A percentile compares a stretch with the other conserved stretches of the same genome.
These are phyloP conservation scores for Suillus decipiens DNA, from an alignment of 768 basidiomycete species.

Conservation along the genomic window DNA sequence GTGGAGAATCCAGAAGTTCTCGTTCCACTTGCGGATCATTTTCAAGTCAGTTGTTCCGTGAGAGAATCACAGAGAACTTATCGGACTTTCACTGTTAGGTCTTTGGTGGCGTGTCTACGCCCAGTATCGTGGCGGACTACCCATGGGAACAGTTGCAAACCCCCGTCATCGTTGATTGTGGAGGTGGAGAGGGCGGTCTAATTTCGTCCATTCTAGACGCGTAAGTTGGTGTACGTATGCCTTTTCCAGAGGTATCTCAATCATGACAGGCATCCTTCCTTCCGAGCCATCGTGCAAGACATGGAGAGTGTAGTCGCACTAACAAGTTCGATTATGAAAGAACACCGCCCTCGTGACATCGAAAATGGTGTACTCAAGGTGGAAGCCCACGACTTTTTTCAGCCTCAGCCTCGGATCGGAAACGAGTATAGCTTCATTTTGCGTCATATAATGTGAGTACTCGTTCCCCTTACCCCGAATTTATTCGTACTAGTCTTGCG, in stretches of 20 bases:
- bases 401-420: too few relatives aligned
- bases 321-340: too few relatives aligned
- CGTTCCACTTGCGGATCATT: too few relatives aligned
- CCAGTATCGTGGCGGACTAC: constrained; percentile 42
- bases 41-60: neutral
- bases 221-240: constrained; percentile 20
- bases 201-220: constrained; percentile 39
- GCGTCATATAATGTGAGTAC: too few relatives aligned
- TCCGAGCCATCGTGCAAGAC: constrained; percentile 20
- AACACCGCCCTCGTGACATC: too few relatives aligned
- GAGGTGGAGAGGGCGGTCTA: constrained; percentile 42
- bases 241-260: neutral
- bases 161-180: constrained; percentile 43
- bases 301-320: too few relatives aligned
- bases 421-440: too few relatives aligned
- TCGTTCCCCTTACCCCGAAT: too few relatives aligned
- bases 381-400: too few relatives aligned
- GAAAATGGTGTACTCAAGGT: too few relatives aligned
- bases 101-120: constrained; percentile 21
- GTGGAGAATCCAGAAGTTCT: too few relatives aligned
- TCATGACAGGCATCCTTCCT: neutral
- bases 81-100: neutral
- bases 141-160: constrained; percentile 36
- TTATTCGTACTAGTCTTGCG: too few relatives aligned
- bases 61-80: neutral